phyloP scores from a whole-genome alignment of 139 green algal species.

The Volvox africanus region DNA sequence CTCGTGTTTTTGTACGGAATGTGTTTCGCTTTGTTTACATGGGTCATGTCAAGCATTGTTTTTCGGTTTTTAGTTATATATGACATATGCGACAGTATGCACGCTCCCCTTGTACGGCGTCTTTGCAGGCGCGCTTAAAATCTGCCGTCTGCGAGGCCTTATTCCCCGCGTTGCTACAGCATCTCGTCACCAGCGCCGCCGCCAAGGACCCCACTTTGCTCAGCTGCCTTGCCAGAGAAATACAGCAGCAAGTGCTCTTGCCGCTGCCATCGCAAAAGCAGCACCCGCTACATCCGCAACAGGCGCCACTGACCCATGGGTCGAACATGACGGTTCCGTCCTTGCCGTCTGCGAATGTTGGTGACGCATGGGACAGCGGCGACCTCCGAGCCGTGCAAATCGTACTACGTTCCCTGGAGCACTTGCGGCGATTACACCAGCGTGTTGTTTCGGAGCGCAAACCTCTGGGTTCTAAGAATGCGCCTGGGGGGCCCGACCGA shows the following conservation, averaged over 20 bases:
- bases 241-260: constrained; percentile 1
- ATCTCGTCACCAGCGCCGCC: neutral
- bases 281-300: neutral
- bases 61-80: too few relatives aligned
- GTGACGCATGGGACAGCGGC: neutral
- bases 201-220: neutral
- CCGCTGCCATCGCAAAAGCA: neutral
- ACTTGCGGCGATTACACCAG: constrained; percentile 61
- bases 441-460: constrained; percentile 45
- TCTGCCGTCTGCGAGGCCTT: constrained; percentile 3
- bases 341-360: too few relatives aligned
- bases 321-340: neutral
- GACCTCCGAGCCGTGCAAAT: constrained; percentile 64
- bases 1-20: too few relatives aligned
- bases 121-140: neutral
- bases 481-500: neutral
- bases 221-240: neutral
- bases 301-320: neutral
- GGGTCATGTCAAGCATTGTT: too few relatives aligned
- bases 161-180: constrained; percentile 18
- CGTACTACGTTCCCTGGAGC: constrained; percentile 70
- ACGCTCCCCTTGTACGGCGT: too few relatives aligned
- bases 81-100: too few relatives aligned
- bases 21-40: too few relatives aligned
- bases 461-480: neutral